Conservation (phyloP, 495 filamentous ascomycete genomes). For the Talaromyces trachyspermus region DNA sequence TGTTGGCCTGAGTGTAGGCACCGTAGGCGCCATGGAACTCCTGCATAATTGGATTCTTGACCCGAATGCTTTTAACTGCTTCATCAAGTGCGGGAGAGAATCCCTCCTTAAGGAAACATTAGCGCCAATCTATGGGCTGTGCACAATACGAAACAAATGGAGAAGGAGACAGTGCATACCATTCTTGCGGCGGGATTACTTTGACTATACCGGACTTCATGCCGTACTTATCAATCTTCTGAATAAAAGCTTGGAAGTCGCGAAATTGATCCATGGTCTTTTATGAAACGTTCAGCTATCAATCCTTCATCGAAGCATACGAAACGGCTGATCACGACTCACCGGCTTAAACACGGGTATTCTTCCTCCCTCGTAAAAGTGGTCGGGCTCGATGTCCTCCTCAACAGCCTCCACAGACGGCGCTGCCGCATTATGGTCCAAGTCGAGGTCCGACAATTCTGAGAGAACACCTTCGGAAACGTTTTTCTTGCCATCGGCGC, state of each 20-base stretch:
- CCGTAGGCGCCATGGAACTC: conserved; percentile 93
- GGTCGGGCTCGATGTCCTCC: conserved; percentile 72
- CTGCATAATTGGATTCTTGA: conserved; percentile 95
- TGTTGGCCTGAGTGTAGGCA: conserved; percentile 91
- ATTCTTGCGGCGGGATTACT: conserved; percentile 89
- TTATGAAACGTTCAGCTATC: conserved; percentile 3
- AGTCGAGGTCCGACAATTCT: conserved; percentile 40
- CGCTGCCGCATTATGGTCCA: conserved; percentile 26
- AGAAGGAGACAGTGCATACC: conserved; percentile 44
- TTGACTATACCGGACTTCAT: conserved; percentile 97
- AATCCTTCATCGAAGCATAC: background rate
- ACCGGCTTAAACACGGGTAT: conserved; percentile 92
- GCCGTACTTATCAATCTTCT: conserved; percentile 84
- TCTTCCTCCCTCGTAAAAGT: conserved; percentile 77
- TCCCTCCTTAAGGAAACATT: conserved; percentile 55
- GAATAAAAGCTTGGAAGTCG: conserved; percentile 82
- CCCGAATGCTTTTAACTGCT: conserved; percentile 79
- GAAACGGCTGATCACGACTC: conserved; percentile 25
- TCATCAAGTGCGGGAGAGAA: conserved; percentile 71
- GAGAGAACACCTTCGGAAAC: conserved; percentile 35
- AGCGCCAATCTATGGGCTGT: background rate
- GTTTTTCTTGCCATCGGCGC: conserved; percentile 38
- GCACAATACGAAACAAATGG: background rate
- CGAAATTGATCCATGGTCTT: conserved; percentile 87
- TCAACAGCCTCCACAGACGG: conserved; percentile 38